Evolutionary conservation across 2,329 filamentous ascomycete genomes (phyloP).

Genomic region (Apiospora arundinis): DNA sequence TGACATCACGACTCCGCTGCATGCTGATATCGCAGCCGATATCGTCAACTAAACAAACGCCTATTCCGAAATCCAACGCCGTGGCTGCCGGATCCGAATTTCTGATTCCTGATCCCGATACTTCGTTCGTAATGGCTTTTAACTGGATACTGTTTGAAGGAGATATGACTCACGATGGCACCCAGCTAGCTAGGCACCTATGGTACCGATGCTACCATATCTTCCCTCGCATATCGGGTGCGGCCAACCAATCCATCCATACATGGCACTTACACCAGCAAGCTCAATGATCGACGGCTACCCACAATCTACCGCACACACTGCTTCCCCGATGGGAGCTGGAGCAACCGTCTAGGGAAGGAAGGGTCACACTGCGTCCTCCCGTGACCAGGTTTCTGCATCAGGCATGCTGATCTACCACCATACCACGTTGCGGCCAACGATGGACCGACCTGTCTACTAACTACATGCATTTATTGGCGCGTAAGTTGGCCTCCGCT

Average conservation of each 20-base stretch:
- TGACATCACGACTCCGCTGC: not conserved
- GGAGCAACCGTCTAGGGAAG: not conserved
- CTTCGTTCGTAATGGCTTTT: not conserved
- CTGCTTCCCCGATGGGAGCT: not conserved
- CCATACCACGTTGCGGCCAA: not conserved
- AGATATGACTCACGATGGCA: not conserved
- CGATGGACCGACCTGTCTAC: not conserved
- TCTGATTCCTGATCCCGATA: slow-evolving; percentile 5
- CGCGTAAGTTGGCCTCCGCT: not conserved
- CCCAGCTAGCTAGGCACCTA: not conserved
- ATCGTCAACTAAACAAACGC: not conserved
- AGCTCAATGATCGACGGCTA: slow-evolving; percentile 3
- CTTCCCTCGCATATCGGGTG: not conserved
- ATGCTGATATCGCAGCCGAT: not conserved
- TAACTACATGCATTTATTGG: not conserved
- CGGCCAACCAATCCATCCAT: not conserved
- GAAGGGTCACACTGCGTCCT: slow-evolving; percentile 4
- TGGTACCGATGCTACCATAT: not conserved
- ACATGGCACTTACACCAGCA: not conserved
- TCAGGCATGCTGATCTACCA: not conserved
- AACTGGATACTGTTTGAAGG: not conserved
- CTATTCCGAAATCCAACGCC: slow-evolving; percentile 13
- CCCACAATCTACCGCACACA: not conserved
- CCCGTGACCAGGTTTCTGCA: slow-evolving; percentile 1
- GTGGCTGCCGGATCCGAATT: not conserved